phyloP scores from a whole-genome alignment of 768 basidiomycete genomes.

The Lactarius sanguifluus region DNA sequence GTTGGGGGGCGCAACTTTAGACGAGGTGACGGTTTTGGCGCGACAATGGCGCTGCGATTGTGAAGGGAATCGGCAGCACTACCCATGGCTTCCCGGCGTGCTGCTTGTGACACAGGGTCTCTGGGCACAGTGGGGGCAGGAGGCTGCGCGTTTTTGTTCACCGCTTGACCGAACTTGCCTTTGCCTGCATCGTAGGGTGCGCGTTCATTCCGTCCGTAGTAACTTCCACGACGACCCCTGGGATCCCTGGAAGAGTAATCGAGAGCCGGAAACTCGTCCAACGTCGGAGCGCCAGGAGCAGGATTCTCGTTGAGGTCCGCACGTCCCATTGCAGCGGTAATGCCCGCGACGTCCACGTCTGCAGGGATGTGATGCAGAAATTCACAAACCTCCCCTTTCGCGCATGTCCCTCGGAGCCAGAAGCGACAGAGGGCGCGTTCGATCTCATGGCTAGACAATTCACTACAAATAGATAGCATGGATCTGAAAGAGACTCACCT shows the following conservation, averaged over 20 bases:
- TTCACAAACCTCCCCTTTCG: conserved; percentile 95
- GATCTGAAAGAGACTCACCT: conserved; percentile 55
- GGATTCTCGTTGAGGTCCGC: conserved; percentile 53
- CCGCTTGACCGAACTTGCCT: conserved; percentile 87
- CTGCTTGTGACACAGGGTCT: conserved; percentile 43
- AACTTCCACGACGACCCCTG: conserved; percentile 45
- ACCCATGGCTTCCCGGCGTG: conserved; percentile 59
- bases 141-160: conserved; percentile 61
- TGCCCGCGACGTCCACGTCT: conserved; percentile 73
- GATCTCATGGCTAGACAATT: conserved; percentile 73
- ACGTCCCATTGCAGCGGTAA: conserved; percentile 68
- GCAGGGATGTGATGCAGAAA: conserved; percentile 91
- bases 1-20: conserved; percentile 80
- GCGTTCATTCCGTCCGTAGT: conserved; percentile 39
- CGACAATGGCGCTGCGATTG: conserved; percentile 67
- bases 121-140: conserved; percentile 36
- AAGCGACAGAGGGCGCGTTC: conserved; percentile 94
- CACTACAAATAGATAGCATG: conserved; percentile 16
- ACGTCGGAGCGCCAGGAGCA: conserved; percentile 38
- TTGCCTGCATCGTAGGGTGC: conserved; percentile 75
- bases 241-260: conserved; percentile 39
- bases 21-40: conserved; percentile 80
- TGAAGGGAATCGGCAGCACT: conserved; percentile 60
- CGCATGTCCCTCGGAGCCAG: conserved; percentile 96
- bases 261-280: conserved; percentile 76